Evolutionary conservation across 768 basidiomycete genomes (phyloP), one percentile per base, ranked within the genome.

Genomic region (Termitomyces sp.): DNA sequence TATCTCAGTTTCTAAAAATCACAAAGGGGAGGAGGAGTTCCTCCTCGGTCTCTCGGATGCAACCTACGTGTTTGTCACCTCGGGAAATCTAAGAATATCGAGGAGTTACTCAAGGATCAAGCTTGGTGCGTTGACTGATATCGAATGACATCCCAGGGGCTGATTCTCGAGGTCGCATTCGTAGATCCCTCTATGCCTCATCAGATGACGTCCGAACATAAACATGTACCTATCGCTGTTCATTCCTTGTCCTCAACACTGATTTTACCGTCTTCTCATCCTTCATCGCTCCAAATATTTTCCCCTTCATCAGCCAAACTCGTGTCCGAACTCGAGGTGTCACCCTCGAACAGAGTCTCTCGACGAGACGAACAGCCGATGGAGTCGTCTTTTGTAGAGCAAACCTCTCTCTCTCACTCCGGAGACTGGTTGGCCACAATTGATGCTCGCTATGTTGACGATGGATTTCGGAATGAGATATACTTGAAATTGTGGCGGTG

Each of bases 401-500:
- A 77, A 11, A 82, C 81, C 6, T 82, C 79, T 5, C 76, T 95
- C 58, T 89, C 89, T 5, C 69, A 81, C 1, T 77, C 75, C n/a
- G 88, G 88, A 11, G 79, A 84, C 48, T 98, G 96, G 95, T 85
- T 99, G 85, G 94, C 94, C 6, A 95, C 96, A 1, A 72, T 93
- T 27, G 96, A 99, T 72, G 72, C 75, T 33, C 82, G 95, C 56
- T 80, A 84, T 57, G 86, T 81, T 6, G 86, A 89, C 45, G 84
- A 83, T 24, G 77, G 75, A 13, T 86, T 86, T 72, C 84, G 78
- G 62, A 76, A 76, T 30, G 93, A 88, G 72, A 78, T 87, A 33
- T 88, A 88, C 68, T 79, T 99, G 57, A 98, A 98, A 75, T 73
- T 98, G 36, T 99, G 97, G 96, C 76, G 75, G 57, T 96, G 94